Evolutionary conservation across 495 filamentous ascomycete genomes (phyloP).

Genomic region (Annulohypoxylon stygium): DNA sequence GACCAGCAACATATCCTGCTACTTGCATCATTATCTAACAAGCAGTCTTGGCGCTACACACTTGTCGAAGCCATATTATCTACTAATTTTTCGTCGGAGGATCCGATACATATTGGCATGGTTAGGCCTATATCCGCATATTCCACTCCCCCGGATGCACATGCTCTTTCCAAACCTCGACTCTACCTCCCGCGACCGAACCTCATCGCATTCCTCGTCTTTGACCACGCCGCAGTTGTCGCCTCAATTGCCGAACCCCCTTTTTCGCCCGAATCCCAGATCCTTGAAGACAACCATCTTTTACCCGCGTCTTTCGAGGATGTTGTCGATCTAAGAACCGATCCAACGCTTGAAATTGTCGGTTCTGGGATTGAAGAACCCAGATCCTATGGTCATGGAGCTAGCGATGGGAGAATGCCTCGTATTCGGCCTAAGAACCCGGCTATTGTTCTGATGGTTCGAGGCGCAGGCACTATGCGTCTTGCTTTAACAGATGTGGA

Average conservation of each 20-base stretch:
- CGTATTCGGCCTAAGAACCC: conserved; percentile 70
- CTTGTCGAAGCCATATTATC: conserved; percentile 61
- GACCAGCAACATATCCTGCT: conserved; percentile 62
- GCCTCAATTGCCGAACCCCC: conserved; percentile 73
- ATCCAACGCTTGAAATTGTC: conserved; percentile 69
- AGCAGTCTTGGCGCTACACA: conserved; percentile 54
- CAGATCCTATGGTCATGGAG: conserved; percentile 51
- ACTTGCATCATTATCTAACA: conserved; percentile 54
- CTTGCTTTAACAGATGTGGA: conserved; percentile 70
- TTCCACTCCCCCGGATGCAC: conserved; percentile 58
- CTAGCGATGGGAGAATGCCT: conserved; percentile 59
- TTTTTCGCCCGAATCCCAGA: conserved; percentile 75
- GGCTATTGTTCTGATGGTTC: conserved; percentile 77
- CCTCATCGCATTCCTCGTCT: conserved; percentile 84
- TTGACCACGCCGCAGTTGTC: conserved; percentile 80
- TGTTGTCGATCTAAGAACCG: conserved; percentile 81
- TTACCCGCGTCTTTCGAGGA: conserved; percentile 80
- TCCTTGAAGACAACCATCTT: conserved; percentile 71
- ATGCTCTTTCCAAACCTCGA: conserved; percentile 67
- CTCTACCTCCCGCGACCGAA: conserved; percentile 82
- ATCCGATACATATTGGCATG: conserved; percentile 58
- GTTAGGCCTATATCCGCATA: conserved; percentile 75
- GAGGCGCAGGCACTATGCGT: conserved; percentile 83
- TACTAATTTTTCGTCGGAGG: conserved; percentile 43
- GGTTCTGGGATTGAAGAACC: conserved; percentile 72